Conservation (phyloP, 306 rosid genomes). For the Cicer judaicum region DNA sequence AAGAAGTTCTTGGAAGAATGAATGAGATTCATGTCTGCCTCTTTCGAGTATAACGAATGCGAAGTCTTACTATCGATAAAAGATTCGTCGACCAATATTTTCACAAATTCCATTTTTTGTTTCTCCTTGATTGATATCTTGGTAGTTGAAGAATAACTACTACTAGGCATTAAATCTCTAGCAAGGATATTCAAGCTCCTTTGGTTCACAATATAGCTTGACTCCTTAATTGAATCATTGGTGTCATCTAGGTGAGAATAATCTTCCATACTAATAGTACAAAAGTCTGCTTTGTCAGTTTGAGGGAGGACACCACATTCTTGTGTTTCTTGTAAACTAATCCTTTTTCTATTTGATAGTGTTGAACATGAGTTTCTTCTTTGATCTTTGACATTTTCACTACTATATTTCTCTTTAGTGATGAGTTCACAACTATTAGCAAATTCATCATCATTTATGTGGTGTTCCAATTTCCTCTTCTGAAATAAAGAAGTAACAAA, state of each 20-base stretch:
- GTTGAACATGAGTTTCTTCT: not conserved
- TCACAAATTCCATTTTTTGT: not conserved
- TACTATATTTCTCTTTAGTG: not conserved
- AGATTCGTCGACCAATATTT: slow-evolving; percentile 1
- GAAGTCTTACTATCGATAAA: slow-evolving; percentile 13
- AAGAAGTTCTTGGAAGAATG: not conserved
- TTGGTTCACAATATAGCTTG: not conserved
- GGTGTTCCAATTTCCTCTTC: slow-evolving; percentile 37
- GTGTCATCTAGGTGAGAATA: slow-evolving; percentile 7
- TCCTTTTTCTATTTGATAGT: not conserved
- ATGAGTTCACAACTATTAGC: slow-evolving; percentile 2
- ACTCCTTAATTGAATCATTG: slow-evolving; percentile 18
- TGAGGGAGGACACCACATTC: not conserved
- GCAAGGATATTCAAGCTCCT: slow-evolving; percentile 3
- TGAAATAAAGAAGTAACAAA: not conserved
- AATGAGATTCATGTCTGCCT: slow-evolving; percentile 30
- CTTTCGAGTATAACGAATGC: not conserved
- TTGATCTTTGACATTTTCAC: not conserved
- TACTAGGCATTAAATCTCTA: not conserved
- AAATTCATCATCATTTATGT: slow-evolving; percentile 18
- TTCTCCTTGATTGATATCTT: slow-evolving; percentile 25
- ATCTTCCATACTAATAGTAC: not conserved
- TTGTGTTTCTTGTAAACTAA: slow-evolving; percentile 16
- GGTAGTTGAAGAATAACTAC: not conserved
- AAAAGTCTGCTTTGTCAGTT: slow-evolving; percentile 21